These are phyloP conservation scores for Pleurotus citrinopileatus DNA, from an alignment of 768 basidiomycete genomes.

Conservation along the genomic window DNA sequence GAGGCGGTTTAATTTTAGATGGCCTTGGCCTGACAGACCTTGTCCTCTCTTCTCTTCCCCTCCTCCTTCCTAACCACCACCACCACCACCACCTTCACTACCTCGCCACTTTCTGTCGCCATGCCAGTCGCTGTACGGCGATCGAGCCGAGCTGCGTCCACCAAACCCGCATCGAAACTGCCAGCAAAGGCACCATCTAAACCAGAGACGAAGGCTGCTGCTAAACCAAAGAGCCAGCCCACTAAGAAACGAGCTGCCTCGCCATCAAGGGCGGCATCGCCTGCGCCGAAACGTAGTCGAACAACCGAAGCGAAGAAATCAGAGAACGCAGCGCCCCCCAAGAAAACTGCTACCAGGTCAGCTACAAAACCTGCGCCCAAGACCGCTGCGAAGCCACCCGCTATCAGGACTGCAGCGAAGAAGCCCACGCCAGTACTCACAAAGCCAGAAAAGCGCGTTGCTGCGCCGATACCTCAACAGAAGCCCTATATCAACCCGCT, in stretches of 20 bases:
- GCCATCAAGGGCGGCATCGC: conserved; percentile 37
- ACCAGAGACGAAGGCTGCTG: conserved; percentile 21
- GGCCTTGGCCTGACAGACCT: too few relatives aligned
- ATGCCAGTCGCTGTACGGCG: conserved; percentile 23
- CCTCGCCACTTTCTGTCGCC: neutral
- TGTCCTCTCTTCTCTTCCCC: neutral
- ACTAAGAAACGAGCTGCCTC: conserved; percentile 53
- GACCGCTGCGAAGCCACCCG: conserved; percentile 16
- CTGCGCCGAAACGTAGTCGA: conserved; percentile 50
- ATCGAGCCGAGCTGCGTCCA: conserved; percentile 49
- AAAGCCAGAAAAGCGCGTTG: conserved; percentile 23
- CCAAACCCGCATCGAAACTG: conserved; percentile 36
- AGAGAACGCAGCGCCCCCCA: conserved; percentile 38
- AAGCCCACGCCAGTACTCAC: conserved; percentile 20
- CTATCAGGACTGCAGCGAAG: conserved; percentile 11
- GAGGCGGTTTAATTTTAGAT: neutral
- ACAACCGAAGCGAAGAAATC: conserved; percentile 35
- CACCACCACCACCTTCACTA: too few relatives aligned
- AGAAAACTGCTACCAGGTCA: conserved; percentile 12
- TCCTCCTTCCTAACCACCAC: conserved; percentile 4
- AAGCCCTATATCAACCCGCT: conserved; percentile 67
- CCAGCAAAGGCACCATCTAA: conserved; percentile 32
- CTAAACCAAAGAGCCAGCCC: conserved; percentile 30
- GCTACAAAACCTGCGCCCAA: conserved; percentile 15
- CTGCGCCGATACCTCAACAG: conserved; percentile 34